Conservation (phyloP, 345 rosid genomes). For the Cardiospermum halicacabum region DNA sequence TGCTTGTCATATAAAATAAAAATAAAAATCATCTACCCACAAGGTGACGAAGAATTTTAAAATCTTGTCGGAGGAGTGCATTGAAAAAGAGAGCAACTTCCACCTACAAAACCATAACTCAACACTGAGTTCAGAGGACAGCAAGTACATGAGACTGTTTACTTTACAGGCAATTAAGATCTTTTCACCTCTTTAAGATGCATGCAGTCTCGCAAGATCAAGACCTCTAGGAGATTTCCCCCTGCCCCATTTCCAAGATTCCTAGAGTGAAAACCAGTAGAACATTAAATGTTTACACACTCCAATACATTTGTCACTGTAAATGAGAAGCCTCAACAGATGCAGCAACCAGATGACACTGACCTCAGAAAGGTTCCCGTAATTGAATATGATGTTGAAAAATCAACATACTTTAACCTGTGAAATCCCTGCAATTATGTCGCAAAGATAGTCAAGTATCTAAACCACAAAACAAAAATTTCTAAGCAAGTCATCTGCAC, state of each 20-base stretch:
- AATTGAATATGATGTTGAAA: slow-evolving; percentile 61
- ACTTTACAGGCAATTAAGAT: slow-evolving; percentile 2
- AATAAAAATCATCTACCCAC: slow-evolving; percentile 39
- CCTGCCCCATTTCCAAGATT: slow-evolving; percentile 52
- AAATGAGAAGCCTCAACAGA: not conserved
- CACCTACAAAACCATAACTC: slow-evolving; percentile 37
- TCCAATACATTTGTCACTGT: not conserved
- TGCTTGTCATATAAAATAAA: slow-evolving; percentile 11
- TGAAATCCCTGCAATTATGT: slow-evolving; percentile 50
- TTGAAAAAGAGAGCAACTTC: slow-evolving; percentile 63
- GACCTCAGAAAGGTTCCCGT: slow-evolving; percentile 82
- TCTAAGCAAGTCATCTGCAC: not conserved
- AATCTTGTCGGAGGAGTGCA: slow-evolving; percentile 62
- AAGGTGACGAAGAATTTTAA: slow-evolving; percentile 56
- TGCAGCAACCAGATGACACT: slow-evolving; percentile 9
- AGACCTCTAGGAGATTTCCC: slow-evolving; percentile 55
- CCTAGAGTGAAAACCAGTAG: slow-evolving; percentile 27
- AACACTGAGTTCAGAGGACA: slow-evolving; percentile 15
- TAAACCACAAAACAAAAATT: not conserved
- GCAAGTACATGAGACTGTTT: not conserved
- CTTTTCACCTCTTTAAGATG: slow-evolving; percentile 69
- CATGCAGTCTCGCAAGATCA: slow-evolving; percentile 75
- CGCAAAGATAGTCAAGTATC: slow-evolving; percentile 3
- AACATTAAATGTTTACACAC: not conserved
- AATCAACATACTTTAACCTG: slow-evolving; percentile 64